Evolutionary conservation across 768 basidiomycete species (phyloP), one percentile per base, ranked within the genome.

Genomic region (Phylloporus rhodoxanthus): DNA sequence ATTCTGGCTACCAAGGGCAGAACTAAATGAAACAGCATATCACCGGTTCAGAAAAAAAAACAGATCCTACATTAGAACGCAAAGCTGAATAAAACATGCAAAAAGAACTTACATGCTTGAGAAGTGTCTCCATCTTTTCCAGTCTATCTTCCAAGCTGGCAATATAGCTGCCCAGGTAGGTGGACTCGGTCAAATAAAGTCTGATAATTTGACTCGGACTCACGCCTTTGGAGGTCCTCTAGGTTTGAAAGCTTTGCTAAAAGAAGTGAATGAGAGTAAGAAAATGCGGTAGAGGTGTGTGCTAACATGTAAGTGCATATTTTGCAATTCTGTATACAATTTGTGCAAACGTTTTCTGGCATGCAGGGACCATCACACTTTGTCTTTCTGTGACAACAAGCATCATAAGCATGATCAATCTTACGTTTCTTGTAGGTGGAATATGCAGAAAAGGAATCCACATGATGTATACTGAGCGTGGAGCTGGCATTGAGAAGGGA

Each of bases 201-300:
- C 8, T 8, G 34, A 19, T 20, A 4, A n/a, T 19, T 14, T 8
- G 38, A 44, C 44, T 21, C 23, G 13, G 45, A 73, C 82, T 58
- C 52, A 85, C 80, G 79, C 81, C 67, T 85, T 85, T 5, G 83
- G 78, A 20, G 83, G 83, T 0, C 81, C 81, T 47, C 83, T 74
- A 50, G 82, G 82, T 54, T 79, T 79, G 4, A 82, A 84, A 2
- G 70, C 71, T 62, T 84, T 82, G n/a, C 81, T 83, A 41, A 25
- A 32, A 38, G 38, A 2, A 11, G 28, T 64, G 0, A 60, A 48
- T 7, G 25, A 46, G 11, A 32, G 37, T 0, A 38, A 48, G 8
- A 8, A 39, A 33, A 26, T 21, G 32, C 32, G 28, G 29, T 29
- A 26, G 9, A 19, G 48, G n/a, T n/a, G 36, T 42, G 45, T 30